Evolutionary conservation across 108 stramenopile species (phyloP).

Genomic region (Pelagomonas calceolata): DNA sequence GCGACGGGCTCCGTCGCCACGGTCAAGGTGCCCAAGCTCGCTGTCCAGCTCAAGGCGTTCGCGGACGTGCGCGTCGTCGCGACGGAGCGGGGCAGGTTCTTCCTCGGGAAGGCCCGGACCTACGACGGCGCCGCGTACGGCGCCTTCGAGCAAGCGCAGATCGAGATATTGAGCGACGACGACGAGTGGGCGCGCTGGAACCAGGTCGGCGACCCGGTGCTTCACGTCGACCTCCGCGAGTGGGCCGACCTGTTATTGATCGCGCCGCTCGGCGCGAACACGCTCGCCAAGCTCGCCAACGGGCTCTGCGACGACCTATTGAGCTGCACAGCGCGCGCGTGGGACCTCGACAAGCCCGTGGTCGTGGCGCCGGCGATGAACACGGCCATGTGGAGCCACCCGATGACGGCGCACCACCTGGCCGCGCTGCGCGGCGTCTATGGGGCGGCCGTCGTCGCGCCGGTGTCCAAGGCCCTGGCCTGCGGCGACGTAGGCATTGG

Average conservation of each 20-base stretch:
- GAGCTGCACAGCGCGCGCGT: slow-evolving; percentile 66
- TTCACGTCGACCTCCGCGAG: slow-evolving; percentile 77
- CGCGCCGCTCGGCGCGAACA: slow-evolving; percentile 72
- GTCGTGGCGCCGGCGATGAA: slow-evolving; percentile 86
- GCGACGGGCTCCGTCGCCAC: slow-evolving; percentile 76
- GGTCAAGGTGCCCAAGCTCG: slow-evolving; percentile 73
- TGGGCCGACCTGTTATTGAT: slow-evolving; percentile 71
- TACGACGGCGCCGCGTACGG: background rate
- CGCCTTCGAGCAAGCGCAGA: background rate
- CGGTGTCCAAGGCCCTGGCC: slow-evolving; percentile 57
- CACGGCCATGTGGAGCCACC: slow-evolving; percentile 84
- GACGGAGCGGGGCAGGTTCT: background rate
- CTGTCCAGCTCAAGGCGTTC: slow-evolving; percentile 33
- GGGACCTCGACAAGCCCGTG: slow-evolving; percentile 75
- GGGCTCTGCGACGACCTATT: slow-evolving; percentile 79
- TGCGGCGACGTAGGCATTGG: slow-evolving; percentile 77
- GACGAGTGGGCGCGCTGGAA: slow-evolving; percentile 42
- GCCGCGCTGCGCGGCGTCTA: background rate
- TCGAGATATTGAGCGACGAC: slow-evolving; percentile 32
- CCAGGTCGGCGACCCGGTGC: slow-evolving; percentile 58
- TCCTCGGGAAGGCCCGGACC: background rate
- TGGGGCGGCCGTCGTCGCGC: slow-evolving; percentile 34
- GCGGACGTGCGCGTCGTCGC: slow-evolving; percentile 9
- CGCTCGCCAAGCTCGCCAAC: slow-evolving; percentile 63
- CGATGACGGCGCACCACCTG: slow-evolving; percentile 42